Base-by-base conservation (phyloP, 179 eudicot genomes). In the Spinacia oleracea region DNA sequence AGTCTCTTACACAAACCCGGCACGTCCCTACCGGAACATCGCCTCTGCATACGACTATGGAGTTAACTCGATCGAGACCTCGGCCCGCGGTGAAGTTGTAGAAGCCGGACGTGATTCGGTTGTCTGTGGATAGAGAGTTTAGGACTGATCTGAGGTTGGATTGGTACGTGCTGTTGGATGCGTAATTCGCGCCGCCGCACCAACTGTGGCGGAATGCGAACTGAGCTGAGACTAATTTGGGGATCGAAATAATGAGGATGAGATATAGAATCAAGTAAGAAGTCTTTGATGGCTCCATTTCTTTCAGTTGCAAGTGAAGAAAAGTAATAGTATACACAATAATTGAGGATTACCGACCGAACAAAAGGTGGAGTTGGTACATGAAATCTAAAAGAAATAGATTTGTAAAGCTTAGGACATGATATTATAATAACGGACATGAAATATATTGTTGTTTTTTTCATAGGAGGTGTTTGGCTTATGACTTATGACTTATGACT, bases 121-220 rank as follows among this genome's bases (percentile, higher is more conserved):
- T 81, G 75, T 77, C 74, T 0, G 79, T 50, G 7, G 84, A 40
- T 2, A 90, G 81, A 6, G 82, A 68, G 5, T 81, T 67, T 0
- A 84, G 82, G 82, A 83, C 83, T 20, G 77, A 38, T 43, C 81
- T 73, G 6, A 85, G 88, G 83, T 85, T 90, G 40, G 78, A 50
- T 70, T 75, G 75, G 82, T 85, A 87, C 1, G 72, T 63, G 72
- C 86, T 81, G 50, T 81, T 82, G 53, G 63, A 82, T 70, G 87
- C 43, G 62, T 79, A 82, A 0, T 73, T 78, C 0, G 72, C 34
- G 27, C 76, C 82, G 35, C 68, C 43, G 34, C 85, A 75, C 31
- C 11, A 4, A 1, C 10, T 27, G 38, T 64, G 38, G 56, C 55
- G 70, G 25, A 21, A 58, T 1, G 16, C 4, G 20, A 65, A 38